phyloP scores from a whole-genome alignment of 2,329 filamentous ascomycete species.

The Penicillium aurantiogriseum region DNA sequence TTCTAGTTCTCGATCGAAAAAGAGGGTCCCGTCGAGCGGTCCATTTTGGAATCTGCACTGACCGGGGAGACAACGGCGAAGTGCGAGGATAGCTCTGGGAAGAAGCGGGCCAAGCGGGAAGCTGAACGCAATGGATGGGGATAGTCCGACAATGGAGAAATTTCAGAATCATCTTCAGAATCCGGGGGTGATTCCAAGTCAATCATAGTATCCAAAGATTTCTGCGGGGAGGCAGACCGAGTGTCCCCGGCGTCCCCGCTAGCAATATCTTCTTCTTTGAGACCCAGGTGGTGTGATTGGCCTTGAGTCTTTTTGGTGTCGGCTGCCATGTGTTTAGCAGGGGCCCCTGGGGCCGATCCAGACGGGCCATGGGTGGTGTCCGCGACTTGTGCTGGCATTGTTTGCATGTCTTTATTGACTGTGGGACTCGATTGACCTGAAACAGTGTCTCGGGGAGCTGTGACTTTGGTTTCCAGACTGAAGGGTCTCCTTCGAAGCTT shows the following conservation, averaged over 20 bases:
- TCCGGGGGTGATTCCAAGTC: slow-evolving; percentile 14
- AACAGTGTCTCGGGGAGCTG: slow-evolving; percentile 5
- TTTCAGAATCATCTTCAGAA: slow-evolving; percentile 20
- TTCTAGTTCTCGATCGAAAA: slow-evolving; percentile 17
- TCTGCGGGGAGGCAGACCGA: slow-evolving; percentile 12
- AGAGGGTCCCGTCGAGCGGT: slow-evolving; percentile 1
- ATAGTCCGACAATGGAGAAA: slow-evolving; percentile 28
- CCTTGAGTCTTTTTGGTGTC: background rate
- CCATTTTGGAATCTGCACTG: slow-evolving; percentile 13
- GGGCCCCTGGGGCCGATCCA: background rate
- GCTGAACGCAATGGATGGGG: slow-evolving; percentile 13
- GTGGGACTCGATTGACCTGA: background rate
- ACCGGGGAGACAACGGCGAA: slow-evolving; percentile 28
- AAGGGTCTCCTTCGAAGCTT: slow-evolving; percentile 1
- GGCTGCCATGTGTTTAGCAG: background rate
- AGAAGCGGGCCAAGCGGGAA: slow-evolving; percentile 26
- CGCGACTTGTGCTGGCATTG: background rate
- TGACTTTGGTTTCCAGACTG: background rate
- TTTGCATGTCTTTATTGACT: background rate
- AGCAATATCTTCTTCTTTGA: slow-evolving; percentile 1
- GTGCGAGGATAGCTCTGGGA: slow-evolving; percentile 31
- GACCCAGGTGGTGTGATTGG: background rate
- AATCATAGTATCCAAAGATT: slow-evolving; percentile 12
- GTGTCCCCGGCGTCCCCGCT: slow-evolving; percentile 1
- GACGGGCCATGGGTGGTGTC: background rate